Evolutionary conservation across 2,329 filamentous ascomycete species (phyloP).

Genomic region (Penicillium capsulatum): DNA sequence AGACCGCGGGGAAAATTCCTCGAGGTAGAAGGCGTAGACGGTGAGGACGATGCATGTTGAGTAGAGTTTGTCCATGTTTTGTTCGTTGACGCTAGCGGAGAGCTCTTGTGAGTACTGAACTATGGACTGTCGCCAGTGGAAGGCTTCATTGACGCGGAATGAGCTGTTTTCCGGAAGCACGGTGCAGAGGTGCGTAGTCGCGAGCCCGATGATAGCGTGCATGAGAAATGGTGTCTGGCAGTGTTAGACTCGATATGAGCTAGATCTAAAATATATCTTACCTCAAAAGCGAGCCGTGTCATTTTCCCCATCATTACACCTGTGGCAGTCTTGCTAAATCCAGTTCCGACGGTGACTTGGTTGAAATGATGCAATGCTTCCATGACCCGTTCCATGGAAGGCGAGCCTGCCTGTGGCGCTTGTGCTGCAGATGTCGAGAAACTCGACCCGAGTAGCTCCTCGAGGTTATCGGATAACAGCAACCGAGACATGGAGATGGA

Average conservation of each 20-base stretch:
- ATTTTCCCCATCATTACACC: slow-evolving; percentile 24
- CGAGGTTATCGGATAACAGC: slow-evolving; percentile 20
- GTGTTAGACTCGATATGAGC: too few relatives aligned
- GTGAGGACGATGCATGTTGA: slow-evolving; percentile 38
- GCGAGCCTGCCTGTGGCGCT: not conserved
- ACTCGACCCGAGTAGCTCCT: slow-evolving; percentile 20
- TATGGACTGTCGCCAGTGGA: slow-evolving; percentile 39
- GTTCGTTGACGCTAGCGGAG: slow-evolving; percentile 15
- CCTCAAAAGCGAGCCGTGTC: slow-evolving; percentile 31
- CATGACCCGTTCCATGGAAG: slow-evolving; percentile 7
- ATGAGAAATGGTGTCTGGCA: slow-evolving; percentile 32
- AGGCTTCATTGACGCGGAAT: slow-evolving; percentile 30
- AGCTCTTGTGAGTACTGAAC: slow-evolving; percentile 34
- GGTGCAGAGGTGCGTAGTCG: slow-evolving; percentile 31
- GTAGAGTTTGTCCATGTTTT: slow-evolving; percentile 40
- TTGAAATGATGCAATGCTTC: slow-evolving; percentile 32
- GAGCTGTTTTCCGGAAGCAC: slow-evolving; percentile 23
- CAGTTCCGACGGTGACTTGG: slow-evolving; percentile 11
- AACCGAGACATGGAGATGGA: slow-evolving; percentile 21
- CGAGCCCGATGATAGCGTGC: slow-evolving; percentile 35
- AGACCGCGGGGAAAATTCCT: slow-evolving; percentile 28
- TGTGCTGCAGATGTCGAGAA: not conserved
- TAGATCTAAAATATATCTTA: slow-evolving; percentile 16
- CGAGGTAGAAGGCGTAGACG: slow-evolving; percentile 32
- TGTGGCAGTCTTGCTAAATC: slow-evolving; percentile 12